phyloP scores from a whole-genome alignment of 2,329 filamentous ascomycete genomes.

The Amauroascus niger region DNA sequence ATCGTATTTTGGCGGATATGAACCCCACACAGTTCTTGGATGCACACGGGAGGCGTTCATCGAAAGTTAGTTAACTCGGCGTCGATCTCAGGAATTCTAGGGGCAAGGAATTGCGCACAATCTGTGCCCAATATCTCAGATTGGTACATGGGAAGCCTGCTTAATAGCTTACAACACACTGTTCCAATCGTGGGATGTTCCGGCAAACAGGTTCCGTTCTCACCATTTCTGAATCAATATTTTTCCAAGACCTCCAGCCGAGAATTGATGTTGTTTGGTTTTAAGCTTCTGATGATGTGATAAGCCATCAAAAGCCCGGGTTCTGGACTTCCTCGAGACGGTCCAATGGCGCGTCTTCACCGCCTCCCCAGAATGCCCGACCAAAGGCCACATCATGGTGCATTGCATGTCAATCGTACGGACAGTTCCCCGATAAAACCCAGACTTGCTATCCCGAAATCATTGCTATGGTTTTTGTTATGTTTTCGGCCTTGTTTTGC shows the following conservation, averaged over 20 bases:
- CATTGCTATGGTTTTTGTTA: background rate
- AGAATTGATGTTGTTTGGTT: background rate
- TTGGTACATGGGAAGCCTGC: background rate
- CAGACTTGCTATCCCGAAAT: background rate
- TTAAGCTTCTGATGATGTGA: constrained; percentile 1
- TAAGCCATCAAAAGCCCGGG: background rate
- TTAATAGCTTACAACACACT: background rate
- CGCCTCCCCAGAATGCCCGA: constrained; percentile 3
- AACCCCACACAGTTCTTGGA: background rate
- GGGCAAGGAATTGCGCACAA: background rate
- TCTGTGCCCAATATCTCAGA: background rate
- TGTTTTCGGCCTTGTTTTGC: background rate
- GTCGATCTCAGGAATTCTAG: background rate
- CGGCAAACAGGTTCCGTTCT: background rate
- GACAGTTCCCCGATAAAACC: background rate
- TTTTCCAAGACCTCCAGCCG: background rate
- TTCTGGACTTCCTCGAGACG: constrained; percentile 2
- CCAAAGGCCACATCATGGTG: constrained; percentile 1
- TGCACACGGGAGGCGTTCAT: background rate
- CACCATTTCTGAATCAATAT: background rate
- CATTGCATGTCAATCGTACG: constrained; percentile 4
- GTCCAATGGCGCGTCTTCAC: constrained; percentile 5
- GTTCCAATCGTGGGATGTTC: background rate
- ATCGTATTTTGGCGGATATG: background rate
- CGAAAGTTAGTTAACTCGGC: background rate